A percentile compares a stretch with the other conserved stretches of the same genome.
Evolutionary conservation across 202 grass and related monocot species (phyloP).

Genomic region (Panicum hallii): DNA sequence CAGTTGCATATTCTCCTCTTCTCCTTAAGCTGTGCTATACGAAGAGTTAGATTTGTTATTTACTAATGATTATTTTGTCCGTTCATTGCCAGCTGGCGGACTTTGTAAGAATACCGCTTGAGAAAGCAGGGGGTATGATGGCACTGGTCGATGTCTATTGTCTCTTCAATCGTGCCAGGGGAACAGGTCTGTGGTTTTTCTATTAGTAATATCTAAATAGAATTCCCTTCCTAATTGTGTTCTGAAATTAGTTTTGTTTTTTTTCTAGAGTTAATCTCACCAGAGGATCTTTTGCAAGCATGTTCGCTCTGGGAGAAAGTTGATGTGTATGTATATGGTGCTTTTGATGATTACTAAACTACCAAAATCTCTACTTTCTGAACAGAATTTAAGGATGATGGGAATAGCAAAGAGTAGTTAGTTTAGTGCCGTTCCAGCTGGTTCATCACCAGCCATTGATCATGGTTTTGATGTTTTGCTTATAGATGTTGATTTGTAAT

Average conservation of each 20-base stretch:
- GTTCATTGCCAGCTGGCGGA: constrained; percentile 74
- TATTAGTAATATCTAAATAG: constrained; percentile 21
- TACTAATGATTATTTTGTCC: constrained; percentile 8
- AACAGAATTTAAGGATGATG: constrained; percentile 45
- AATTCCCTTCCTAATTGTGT: constrained; percentile 32
- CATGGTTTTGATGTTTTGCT: constrained; percentile 62
- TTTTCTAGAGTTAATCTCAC: constrained; percentile 89
- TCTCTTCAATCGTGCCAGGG: constrained; percentile 95
- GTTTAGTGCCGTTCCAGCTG: constrained; percentile 48
- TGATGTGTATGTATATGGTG: constrained; percentile 84
- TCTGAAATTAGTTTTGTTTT: constrained; percentile 41
- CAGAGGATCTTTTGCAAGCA: constrained; percentile 97
- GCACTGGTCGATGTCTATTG: constrained; percentile 93
- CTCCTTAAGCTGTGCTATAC: not conserved
- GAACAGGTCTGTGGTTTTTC: constrained; percentile 69
- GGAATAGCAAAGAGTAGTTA: constrained; percentile 29
- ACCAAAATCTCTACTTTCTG: constrained; percentile 38
- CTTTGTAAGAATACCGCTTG: constrained; percentile 86
- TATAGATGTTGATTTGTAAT: constrained; percentile 74
- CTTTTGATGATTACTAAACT: constrained; percentile 45
- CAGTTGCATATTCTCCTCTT: constrained; percentile 1
- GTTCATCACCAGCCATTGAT: constrained; percentile 54
- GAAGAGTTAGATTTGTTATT: constrained; percentile 26
- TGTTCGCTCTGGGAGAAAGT: constrained; percentile 99
- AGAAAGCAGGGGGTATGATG: constrained; percentile 96